Percentiles rank a stretch among this genome's conserved stretches.
phyloP scores from a whole-genome alignment of 225 moss, liverwort and hornwort species.

The Climacium dendroides region DNA sequence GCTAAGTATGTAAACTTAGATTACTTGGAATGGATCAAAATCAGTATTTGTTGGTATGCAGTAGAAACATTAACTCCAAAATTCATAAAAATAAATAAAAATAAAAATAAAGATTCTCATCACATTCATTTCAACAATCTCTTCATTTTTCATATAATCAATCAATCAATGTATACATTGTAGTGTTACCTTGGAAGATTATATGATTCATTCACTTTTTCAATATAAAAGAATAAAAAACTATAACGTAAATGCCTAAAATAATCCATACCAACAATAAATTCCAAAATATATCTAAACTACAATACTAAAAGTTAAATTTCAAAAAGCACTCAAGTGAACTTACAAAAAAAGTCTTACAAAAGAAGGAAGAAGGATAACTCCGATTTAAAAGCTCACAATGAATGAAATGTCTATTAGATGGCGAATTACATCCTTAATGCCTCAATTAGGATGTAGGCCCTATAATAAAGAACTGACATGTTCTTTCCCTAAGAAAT shows the following conservation, averaged over 20 bases:
- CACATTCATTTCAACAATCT: not conserved
- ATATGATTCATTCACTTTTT: not conserved
- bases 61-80: not conserved
- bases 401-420: too few species aligned
- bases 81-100: too few species aligned
- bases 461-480: too few species aligned
- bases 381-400: too few species aligned
- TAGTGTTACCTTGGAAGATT: not conserved
- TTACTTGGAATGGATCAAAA: too few species aligned
- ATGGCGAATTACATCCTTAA: too few species aligned
- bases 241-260: not conserved
- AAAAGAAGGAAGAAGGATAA: too few species aligned
- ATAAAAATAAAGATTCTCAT: not conserved
- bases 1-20: not conserved
- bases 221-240: not conserved
- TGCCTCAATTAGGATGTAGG: too few species aligned
- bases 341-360: too few species aligned
- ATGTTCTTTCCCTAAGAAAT: too few species aligned
- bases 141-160: not conserved
- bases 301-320: not conserved
- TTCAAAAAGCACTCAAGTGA: too few species aligned
- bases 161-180: not conserved
- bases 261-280: fast-evolving
- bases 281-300: not conserved
- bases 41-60: too few species aligned